These are phyloP conservation scores for Nannizzia gypsea DNA, from an alignment of 2,329 filamentous ascomycete species.

Conservation along the genomic window DNA sequence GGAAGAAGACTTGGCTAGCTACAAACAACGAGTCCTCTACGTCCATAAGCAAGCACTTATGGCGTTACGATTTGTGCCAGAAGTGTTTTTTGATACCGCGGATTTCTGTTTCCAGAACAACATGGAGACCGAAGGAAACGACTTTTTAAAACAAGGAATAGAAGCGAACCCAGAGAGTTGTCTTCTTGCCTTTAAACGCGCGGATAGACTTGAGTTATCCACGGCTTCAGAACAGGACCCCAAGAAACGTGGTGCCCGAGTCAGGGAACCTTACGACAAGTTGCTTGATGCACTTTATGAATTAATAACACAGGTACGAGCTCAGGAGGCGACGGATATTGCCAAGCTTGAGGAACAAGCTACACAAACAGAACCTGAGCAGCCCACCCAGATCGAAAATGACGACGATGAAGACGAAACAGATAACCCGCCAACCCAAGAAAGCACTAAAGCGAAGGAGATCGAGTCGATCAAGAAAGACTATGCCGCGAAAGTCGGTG, in stretches of 20 bases:
- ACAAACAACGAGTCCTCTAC: conserved; percentile 70
- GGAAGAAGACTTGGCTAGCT: conserved; percentile 63
- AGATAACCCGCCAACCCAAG: conserved; percentile 38
- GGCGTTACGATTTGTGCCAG: conserved; percentile 86
- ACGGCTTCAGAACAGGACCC: conserved; percentile 62
- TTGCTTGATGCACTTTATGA: conserved; percentile 81
- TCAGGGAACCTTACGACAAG: conserved; percentile 72
- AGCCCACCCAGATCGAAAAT: conserved; percentile 20
- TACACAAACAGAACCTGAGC: conserved; percentile 30
- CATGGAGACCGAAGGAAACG: conserved; percentile 57
- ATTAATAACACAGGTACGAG: conserved; percentile 59
- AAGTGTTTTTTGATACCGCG: conserved; percentile 89
- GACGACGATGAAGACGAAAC: conserved; percentile 40
- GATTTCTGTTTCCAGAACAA: conserved; percentile 82
- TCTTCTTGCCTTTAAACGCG: conserved; percentile 76
- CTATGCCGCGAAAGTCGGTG: conserved; percentile 59
- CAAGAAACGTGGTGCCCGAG: conserved; percentile 54
- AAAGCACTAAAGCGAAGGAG: conserved; percentile 43
- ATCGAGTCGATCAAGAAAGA: conserved; percentile 51
- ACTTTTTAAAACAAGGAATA: conserved; percentile 71
- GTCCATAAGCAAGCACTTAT: conserved; percentile 90
- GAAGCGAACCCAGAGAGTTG: conserved; percentile 89
- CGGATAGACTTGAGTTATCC: conserved; percentile 72
- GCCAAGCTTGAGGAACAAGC: conserved; percentile 45
- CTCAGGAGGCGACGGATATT: conserved; percentile 52